Evolutionary conservation across 1,139 yeast genomes (phyloP).

Genomic region (Candida freyschussii): DNA sequence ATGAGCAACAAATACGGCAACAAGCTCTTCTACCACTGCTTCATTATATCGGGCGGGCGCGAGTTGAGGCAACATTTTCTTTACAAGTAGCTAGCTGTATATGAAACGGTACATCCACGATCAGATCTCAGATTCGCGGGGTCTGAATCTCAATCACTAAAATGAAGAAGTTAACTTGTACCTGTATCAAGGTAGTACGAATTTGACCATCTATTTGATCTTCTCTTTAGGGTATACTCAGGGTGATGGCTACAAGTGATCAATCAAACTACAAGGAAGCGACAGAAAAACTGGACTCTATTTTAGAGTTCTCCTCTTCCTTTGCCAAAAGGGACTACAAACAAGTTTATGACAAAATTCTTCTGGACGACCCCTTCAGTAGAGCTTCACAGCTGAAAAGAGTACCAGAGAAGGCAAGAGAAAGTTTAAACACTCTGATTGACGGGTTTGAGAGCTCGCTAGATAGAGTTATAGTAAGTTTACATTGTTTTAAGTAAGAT

Average conservation of each 20-base stretch:
- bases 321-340: not conserved
- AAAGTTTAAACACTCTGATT: not conserved
- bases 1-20: no score
- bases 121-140: no score
- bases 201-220: not conserved
- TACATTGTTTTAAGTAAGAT: not conserved
- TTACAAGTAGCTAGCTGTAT: not conserved
- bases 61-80: not conserved
- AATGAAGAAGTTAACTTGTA: not conserved
- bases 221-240: not conserved
- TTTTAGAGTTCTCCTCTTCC: conserved; percentile 2
- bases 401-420: not conserved
- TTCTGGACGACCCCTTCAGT: conserved; percentile 6
- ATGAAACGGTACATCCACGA: not conserved
- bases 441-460: conserved; percentile 5
- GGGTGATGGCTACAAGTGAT: not conserved
- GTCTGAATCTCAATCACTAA: no score
- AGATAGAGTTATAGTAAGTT: conserved; percentile 3
- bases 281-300: conserved; percentile 1
- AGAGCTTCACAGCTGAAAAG: conserved; percentile 1
- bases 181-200: not conserved
- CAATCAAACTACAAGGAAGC: conserved; percentile 1
- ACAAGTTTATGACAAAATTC: conserved; percentile 3
- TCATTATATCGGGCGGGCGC: no score
- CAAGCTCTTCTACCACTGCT: no score